Evolutionary conservation across 2,329 filamentous ascomycete genomes (phyloP), one percentile per base, ranked within the genome.

Genomic region (Ceratocystiopsis sp.): DNA sequence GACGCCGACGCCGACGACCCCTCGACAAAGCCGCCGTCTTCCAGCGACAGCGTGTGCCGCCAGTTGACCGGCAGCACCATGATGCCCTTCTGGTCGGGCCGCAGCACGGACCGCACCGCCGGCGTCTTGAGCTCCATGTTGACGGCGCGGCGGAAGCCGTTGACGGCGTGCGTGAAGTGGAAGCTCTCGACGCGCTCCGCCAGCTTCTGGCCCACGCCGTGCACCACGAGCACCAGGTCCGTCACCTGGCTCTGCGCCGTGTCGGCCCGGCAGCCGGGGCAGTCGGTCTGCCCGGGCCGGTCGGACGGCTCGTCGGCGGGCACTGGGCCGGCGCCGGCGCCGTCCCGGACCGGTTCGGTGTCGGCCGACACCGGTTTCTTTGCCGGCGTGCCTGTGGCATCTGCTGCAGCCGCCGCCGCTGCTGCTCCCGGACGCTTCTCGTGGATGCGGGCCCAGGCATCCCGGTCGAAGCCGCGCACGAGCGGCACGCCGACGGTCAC

Each of bases 21-120:
- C 11, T 35, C 33, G 15, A 17, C 21, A 9, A 45, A 38, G 3
- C 76, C 77, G 34, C 78, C 80, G 46, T 93, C 85, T 53, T 94
- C 89, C 49, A 96, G 83, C 0, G 82, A 87, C 4, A 98, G 65
- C 1, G 79, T 84, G 40, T 87, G 79, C 36, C 91, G 80, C 91
- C 91, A 96, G 55, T 98, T 98, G 37, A 96, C 61, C 0, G 91
- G 91, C 37, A 98, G 64, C 13, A 93, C 79, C 87, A 96, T 96
- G 51, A 95, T 81, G 8, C 85, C 84, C 21, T 85, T 84, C 55
- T 87, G 78, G n/a, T 75, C 78, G 17, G 78, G 68, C 2, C 86
- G 75, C 16, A 95, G 67, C 43, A 85, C 72, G 0, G 75, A 69
- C 57, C 78, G 84, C n/a, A 95, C 79, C 10, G 71, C 67, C 3